Percentiles rank a stretch among this genome's conserved stretches.
Conservation (phyloP, 495 filamentous ascomycete genomes). For the Immersiella caudata region DNA sequence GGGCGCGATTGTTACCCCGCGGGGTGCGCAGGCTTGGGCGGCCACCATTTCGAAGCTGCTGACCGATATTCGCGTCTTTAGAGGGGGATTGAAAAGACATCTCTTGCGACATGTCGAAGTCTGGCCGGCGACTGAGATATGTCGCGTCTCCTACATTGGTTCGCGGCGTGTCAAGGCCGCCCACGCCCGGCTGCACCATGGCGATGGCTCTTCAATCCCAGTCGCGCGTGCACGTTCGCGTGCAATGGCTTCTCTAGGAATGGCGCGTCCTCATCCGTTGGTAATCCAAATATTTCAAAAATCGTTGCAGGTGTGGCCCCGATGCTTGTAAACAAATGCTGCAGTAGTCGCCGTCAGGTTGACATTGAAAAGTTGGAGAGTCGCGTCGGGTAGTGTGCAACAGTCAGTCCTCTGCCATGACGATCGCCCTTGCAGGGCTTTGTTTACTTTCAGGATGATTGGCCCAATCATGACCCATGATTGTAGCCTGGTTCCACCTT, state of each 20-base stretch:
- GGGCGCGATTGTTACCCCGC: conserved; percentile 56
- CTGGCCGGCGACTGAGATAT: conserved; percentile 67
- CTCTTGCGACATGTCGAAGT: conserved; percentile 78
- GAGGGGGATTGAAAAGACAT: conserved; percentile 84
- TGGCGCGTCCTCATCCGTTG: conserved; percentile 9
- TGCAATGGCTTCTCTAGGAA: conserved; percentile 10
- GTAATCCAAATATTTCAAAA: background rate
- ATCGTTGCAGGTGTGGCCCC: background rate
- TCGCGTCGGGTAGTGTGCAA: conserved; percentile 18
- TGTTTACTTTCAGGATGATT: conserved; percentile 35
- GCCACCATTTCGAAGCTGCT: conserved; percentile 65
- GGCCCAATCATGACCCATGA: conserved; percentile 27
- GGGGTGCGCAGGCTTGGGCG: conserved; percentile 70
- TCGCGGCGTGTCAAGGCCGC: conserved; percentile 75
- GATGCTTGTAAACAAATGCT: conserved; percentile 1
- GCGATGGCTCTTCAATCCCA: conserved; percentile 20
- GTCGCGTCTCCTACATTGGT: conserved; percentile 80
- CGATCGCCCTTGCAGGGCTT: conserved; percentile 24
- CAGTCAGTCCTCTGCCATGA: background rate
- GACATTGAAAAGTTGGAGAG: background rate
- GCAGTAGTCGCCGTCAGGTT: background rate
- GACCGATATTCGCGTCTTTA: conserved; percentile 73
- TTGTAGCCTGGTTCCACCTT: background rate
- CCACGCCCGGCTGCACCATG: conserved; percentile 51
- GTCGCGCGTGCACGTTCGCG: background rate